A percentile compares a stretch with the other conserved stretches of the same genome.
These are phyloP conservation scores for Prunus fruticosa DNA, from an alignment of 306 rosid species.

Conservation along the genomic window DNA sequence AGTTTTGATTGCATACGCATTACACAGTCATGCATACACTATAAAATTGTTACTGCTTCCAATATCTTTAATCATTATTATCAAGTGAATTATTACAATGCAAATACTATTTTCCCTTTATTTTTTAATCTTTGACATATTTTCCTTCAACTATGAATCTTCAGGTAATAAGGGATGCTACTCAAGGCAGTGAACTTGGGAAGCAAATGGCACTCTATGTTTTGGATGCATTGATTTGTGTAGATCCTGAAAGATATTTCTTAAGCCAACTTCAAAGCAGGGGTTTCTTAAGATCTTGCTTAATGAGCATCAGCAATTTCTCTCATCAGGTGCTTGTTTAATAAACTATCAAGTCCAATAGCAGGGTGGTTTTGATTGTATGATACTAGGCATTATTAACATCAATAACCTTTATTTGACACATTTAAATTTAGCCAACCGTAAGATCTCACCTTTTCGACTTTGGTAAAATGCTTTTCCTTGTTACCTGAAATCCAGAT, in stretches of 20 bases:
- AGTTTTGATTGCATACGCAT: background rate
- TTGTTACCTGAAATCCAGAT: background rate
- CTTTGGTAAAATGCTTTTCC: background rate
- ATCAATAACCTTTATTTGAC: background rate
- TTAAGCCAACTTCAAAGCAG: constrained; percentile 88
- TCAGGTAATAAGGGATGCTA: constrained; percentile 90
- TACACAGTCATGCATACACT: background rate
- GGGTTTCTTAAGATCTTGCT: constrained; percentile 85
- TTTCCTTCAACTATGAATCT: constrained; percentile 27
- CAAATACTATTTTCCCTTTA: background rate
- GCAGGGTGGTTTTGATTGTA: background rate
- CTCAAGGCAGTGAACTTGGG: constrained; percentile 93
- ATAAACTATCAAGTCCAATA: constrained; percentile 1
- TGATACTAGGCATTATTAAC: background rate
- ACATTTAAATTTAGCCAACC: background rate
- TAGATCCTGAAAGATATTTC: constrained; percentile 87
- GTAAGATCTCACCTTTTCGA: background rate
- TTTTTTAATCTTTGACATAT: background rate
- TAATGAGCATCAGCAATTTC: constrained; percentile 68
- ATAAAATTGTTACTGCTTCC: background rate
- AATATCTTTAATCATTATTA: background rate
- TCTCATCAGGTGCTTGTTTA: constrained; percentile 66
- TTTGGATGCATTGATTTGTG: constrained; percentile 80
- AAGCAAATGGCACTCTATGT: constrained; percentile 81
- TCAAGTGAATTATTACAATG: background rate